Evolutionary conservation across 306 rosid genomes (phyloP).

Genomic region (Malus fusca): DNA sequence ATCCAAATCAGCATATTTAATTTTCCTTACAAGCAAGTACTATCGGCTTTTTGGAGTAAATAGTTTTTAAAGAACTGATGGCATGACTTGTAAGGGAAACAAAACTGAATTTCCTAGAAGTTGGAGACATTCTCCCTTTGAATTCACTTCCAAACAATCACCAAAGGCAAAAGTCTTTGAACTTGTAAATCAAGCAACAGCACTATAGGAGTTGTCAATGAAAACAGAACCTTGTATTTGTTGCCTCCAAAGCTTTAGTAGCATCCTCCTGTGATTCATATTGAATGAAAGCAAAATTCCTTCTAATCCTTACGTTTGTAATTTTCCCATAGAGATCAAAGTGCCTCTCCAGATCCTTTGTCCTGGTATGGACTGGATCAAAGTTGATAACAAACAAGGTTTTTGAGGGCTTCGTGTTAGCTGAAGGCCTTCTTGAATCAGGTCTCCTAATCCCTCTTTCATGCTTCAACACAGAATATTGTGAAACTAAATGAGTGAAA

Average conservation of each 20-base stretch:
- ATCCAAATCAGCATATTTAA: background rate
- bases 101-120: background rate
- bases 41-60: background rate
- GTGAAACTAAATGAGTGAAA: background rate
- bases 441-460: constrained; percentile 67
- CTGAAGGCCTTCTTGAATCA: constrained; percentile 54
- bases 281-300: constrained; percentile 78
- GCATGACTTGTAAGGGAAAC: background rate
- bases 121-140: background rate
- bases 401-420: constrained; percentile 54
- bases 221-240: constrained; percentile 57
- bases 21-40: background rate
- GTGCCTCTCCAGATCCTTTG: constrained; percentile 82
- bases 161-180: background rate
- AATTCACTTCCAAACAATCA: background rate
- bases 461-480: constrained; percentile 46
- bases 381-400: constrained; percentile 76
- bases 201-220: background rate
- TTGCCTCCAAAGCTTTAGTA: constrained; percentile 64
- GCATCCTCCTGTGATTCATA: constrained; percentile 78
- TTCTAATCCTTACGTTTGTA: constrained; percentile 66
- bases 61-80: background rate
- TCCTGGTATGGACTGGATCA: constrained; percentile 73
- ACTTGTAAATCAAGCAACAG: background rate
- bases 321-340: constrained; percentile 70